Base-by-base conservation (phyloP, 345 rosid species). In the Bretschneidera sinensis region DNA sequence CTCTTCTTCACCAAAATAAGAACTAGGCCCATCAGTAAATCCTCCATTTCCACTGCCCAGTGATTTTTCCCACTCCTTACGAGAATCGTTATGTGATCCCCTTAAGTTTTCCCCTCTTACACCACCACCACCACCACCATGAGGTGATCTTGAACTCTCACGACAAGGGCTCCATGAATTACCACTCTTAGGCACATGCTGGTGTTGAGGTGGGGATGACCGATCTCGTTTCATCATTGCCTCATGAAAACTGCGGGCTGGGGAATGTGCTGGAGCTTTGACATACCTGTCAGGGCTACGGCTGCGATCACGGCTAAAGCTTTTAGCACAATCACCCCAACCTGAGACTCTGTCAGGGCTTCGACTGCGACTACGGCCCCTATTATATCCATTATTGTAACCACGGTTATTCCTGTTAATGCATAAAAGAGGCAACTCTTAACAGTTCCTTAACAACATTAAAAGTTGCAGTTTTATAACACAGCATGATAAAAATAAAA, bases 161-260 rank as follows among this genome's bases (percentile, higher is more conserved):
- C 15, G 45, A 39, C 45, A 1, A 4, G 45, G 45, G 10, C 45
- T 39, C 11, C 15, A 1, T 39, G 45, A 5, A 5, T 39, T 11
- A 1, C 1, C 45, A 39, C 15, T 1, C n/a, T n/a, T n/a, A n/a
- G n/a, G n/a, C 9, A 31, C 9, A 5, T 13, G 15, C 45, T 39
- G 45, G 45, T 13, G 45, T 39, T 39, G 45, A 39, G 45, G 15
- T 39, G 62, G 47, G 19, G 78, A 62, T 23, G 57, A 63, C 18
- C 66, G 69, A 35, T 61, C 67, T 35, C 73, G 74, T 60, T 71
- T 86, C 83, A 78, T 79, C 88, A 88, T 86, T 19, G 70, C 21
- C 81, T 78, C 90, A 64, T 90, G 97, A 76, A 85, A 87, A 70
- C 92, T 82, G 31, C 76, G 82, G 10, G 70, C 78, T 28, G 90